A percentile compares a stretch with the other conserved stretches of the same genome.
These are phyloP conservation scores for Crepidotus variabilis DNA, from an alignment of 768 basidiomycete genomes.

Conservation along the genomic window DNA sequence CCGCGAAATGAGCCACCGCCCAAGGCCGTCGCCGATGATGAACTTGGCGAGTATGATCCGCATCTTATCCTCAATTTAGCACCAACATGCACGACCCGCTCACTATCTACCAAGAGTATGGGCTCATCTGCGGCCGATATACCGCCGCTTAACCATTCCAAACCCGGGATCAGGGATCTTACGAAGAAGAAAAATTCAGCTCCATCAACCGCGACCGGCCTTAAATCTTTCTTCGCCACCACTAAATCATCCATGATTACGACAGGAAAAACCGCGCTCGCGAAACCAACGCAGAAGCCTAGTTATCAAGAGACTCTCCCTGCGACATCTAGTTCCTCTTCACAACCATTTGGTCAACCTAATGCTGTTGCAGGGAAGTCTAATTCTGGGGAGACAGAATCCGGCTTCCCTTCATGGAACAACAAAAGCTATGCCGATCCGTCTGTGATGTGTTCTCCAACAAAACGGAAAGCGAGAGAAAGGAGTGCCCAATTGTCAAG, in stretches of 20 bases:
- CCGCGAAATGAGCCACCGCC: neutral
- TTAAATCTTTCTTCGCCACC: conserved; percentile 15
- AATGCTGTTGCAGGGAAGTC: too few relatives aligned
- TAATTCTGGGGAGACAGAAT: too few relatives aligned
- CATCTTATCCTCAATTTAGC: neutral
- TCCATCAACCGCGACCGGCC: neutral
- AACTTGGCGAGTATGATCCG: neutral
- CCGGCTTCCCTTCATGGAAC: neutral
- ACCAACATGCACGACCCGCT: neutral
- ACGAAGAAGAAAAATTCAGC: conserved; percentile 10
- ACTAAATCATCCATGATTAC: neutral
- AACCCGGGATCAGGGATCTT: conserved; percentile 14
- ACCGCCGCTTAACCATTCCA: neutral
- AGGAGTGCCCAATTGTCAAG: neutral
- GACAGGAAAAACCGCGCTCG: neutral
- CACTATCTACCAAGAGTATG: neutral
- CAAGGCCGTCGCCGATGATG: neutral
- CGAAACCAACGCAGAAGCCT: neutral
- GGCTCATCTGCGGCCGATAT: neutral
- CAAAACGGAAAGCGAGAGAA: conserved; percentile 9
- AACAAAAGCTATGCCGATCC: neutral
- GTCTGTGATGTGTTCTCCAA: conserved; percentile 3
- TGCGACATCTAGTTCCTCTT: neutral
- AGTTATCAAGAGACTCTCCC: neutral
- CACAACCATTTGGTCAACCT: neutral